Evolutionary conservation across 768 basidiomycete genomes (phyloP).

Genomic region (Termitomyces sp.): DNA sequence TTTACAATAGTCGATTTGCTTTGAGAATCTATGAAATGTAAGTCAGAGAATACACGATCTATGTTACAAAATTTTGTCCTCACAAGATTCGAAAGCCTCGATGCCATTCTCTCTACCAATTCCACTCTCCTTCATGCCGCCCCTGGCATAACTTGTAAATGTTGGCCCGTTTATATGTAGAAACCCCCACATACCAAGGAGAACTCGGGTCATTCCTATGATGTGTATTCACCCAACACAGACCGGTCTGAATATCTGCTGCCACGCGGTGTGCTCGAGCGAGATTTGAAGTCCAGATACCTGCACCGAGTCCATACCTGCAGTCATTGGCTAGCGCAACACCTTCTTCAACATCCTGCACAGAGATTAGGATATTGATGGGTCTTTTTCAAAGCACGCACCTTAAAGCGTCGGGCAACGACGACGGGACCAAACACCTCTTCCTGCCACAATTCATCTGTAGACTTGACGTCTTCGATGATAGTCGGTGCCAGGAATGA

Average conservation of each 20-base stretch:
- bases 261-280: conserved; percentile 76
- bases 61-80: conserved; percentile 19
- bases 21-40: conserved; percentile 59
- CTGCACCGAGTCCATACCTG: conserved; percentile 79
- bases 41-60: background rate
- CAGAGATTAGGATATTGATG: background rate
- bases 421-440: conserved; percentile 89
- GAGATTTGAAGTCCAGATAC: conserved; percentile 75
- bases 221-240: conserved; percentile 89
- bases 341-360: conserved; percentile 61
- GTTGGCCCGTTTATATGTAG: background rate
- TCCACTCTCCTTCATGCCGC: conserved; percentile 88
- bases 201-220: conserved; percentile 89
- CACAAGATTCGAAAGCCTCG: conserved; percentile 78
- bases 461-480: conserved; percentile 49
- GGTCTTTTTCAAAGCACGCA: conserved; percentile 14
- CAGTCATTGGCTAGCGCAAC: conserved; percentile 67
- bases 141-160: conserved; percentile 44
- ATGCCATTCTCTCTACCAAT: conserved; percentile 85
- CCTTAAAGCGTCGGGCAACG: conserved; percentile 47
- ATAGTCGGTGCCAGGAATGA: conserved; percentile 82
- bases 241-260: conserved; percentile 63
- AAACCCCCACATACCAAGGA: conserved; percentile 59
- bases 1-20: conserved; percentile 82
- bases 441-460: conserved; percentile 74